phyloP scores from a whole-genome alignment of 2,329 filamentous ascomycete species.

The Fusarium abutilonis region DNA sequence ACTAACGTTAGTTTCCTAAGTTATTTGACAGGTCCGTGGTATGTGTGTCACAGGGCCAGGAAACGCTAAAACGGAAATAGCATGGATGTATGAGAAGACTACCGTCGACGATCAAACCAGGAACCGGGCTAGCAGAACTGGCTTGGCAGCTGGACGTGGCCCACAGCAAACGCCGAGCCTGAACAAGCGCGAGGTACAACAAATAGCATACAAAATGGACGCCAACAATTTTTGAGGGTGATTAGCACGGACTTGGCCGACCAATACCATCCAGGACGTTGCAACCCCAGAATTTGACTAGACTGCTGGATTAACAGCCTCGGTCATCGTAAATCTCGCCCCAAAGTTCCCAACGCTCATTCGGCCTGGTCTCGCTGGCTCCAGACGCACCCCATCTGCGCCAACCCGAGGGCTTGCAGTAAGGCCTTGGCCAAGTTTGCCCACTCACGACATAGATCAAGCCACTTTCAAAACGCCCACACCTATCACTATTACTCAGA shows the following conservation, averaged over 20 bases:
- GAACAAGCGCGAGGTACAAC: not conserved
- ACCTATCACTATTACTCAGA: not conserved
- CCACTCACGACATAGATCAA: not conserved
- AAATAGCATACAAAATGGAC: too few species aligned
- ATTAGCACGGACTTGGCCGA: too few species aligned
- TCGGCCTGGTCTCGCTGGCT: too few species aligned
- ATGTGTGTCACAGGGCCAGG: not conserved
- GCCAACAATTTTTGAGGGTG: too few species aligned
- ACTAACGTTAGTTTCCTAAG: not conserved
- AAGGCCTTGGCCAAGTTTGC: not conserved
- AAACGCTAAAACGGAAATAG: not conserved
- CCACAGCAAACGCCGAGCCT: not conserved
- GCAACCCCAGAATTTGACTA: too few species aligned
- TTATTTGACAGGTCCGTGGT: not conserved
- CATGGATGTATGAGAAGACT: not conserved
- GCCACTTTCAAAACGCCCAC: not conserved
- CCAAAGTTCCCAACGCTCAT: too few species aligned
- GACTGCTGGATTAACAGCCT: too few species aligned
- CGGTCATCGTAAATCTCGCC: too few species aligned
- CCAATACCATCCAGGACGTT: too few species aligned
- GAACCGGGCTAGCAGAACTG: not conserved
- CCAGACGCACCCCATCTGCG: too few species aligned
- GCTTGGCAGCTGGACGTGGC: not conserved
- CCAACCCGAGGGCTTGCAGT: conserved; percentile 9
- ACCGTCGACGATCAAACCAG: not conserved